A percentile compares a stretch with the other conserved stretches of the same genome.
These are phyloP conservation scores for Alternaria consortialis DNA, from an alignment of 2,329 filamentous ascomycete genomes.

Conservation along the genomic window DNA sequence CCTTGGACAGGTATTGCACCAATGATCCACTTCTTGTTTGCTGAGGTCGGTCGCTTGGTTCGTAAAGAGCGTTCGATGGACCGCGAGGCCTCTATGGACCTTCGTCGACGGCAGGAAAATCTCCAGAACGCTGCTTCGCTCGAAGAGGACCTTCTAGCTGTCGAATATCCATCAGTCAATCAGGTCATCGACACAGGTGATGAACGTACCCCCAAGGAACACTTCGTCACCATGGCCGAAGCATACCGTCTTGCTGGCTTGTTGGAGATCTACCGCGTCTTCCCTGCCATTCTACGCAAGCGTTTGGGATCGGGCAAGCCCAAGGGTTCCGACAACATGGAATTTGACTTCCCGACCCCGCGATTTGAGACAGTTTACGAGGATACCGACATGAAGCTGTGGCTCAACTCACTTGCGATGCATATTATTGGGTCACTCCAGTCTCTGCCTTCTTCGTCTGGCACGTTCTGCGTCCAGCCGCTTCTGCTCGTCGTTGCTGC, in stretches of 20 bases:
- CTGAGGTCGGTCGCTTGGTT: constrained; percentile 57
- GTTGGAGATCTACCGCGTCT: constrained; percentile 64
- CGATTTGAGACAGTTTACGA: constrained; percentile 47
- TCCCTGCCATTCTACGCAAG: constrained; percentile 60
- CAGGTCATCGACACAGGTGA: constrained; percentile 63
- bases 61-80: constrained; percentile 49
- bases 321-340: constrained; percentile 32
- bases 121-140: constrained; percentile 53
- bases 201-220: constrained; percentile 61
- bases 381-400: constrained; percentile 48
- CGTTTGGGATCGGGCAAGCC: constrained; percentile 49
- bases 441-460: constrained; percentile 61
- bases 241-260: constrained; percentile 63
- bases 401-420: constrained; percentile 62
- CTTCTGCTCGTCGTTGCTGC: constrained; percentile 61
- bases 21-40: constrained; percentile 56
- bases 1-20: constrained; percentile 61
- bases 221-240: constrained; percentile 63
- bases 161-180: constrained; percentile 58
- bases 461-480: constrained; percentile 63
- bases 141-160: constrained; percentile 59
- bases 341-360: constrained; percentile 44
- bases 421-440: constrained; percentile 61
- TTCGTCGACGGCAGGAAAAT: constrained; percentile 45
- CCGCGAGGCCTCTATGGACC: constrained; percentile 38